phyloP scores from a whole-genome alignment of 108 stramenopile species.

The Stephanodiscus minutulus region DNA sequence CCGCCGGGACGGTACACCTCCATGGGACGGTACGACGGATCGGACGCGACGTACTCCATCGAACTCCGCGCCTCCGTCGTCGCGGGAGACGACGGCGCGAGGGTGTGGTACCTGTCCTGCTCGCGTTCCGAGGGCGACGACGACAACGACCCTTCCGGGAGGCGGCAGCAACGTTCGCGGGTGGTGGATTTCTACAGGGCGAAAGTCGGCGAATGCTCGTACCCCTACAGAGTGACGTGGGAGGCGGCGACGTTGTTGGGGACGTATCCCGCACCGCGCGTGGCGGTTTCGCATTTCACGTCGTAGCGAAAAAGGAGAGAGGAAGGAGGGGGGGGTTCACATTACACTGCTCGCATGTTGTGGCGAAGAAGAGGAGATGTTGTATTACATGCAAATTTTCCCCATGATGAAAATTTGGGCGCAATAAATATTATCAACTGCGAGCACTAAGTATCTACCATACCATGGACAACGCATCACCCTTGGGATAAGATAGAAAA shows the following conservation, averaged over 20 bases:
- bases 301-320: neutral
- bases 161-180: too few species aligned
- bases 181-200: conserved; percentile 43
- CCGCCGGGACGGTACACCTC: conserved; percentile 8
- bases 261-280: conserved; percentile 13
- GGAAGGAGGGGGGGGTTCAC: neutral
- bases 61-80: conserved; percentile 30
- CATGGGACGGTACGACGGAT: conserved; percentile 23
- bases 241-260: conserved; percentile 18
- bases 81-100: conserved; percentile 17
- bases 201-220: conserved; percentile 22
- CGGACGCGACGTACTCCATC: conserved; percentile 26
- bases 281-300: conserved; percentile 23
- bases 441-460: too few species aligned
- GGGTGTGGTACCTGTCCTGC: conserved; percentile 37
- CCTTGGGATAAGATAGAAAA: neutral
- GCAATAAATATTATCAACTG: too few species aligned
- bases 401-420: too few species aligned
- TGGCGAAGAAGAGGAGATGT: too few species aligned
- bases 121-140: too few species aligned
- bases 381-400: too few species aligned
- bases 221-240: conserved; percentile 23
- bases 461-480: too few species aligned
- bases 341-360: neutral
- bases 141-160: too few species aligned